Conservation (phyloP, 2,329 filamentous ascomycete species). For the Colletotrichum sp. region DNA sequence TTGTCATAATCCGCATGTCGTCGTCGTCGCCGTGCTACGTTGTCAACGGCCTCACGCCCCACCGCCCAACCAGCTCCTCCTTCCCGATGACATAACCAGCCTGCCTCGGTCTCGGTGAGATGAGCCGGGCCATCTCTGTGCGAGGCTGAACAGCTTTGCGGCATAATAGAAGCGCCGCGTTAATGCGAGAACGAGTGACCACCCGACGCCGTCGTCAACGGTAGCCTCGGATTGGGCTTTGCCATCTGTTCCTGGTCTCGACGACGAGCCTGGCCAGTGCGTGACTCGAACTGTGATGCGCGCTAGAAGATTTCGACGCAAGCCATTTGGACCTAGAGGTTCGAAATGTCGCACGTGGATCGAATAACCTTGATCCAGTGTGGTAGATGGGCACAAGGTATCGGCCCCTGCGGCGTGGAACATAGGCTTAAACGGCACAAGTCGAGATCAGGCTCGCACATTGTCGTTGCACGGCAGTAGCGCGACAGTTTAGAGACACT, state of each 20-base stretch:
- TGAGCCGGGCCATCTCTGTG: background rate
- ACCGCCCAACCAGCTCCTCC: background rate
- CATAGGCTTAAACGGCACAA: background rate
- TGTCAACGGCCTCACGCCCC: background rate
- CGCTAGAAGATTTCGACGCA: background rate
- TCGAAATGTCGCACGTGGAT: background rate
- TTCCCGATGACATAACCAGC: background rate
- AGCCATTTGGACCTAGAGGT: background rate
- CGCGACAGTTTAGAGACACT: background rate
- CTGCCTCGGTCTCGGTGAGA: background rate
- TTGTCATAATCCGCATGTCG: constrained; percentile 1
- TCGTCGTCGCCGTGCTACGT: background rate
- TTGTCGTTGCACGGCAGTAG: background rate
- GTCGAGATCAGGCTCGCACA: background rate
- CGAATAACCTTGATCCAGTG: background rate
- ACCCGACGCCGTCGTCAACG: background rate
- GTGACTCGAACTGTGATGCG: background rate
- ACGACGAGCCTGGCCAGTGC: background rate
- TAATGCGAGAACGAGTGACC: background rate
- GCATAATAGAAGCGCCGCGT: background rate
- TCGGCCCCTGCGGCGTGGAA: background rate
- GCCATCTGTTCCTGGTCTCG: background rate
- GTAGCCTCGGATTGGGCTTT: background rate
- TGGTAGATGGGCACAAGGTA: background rate
- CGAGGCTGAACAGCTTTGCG: background rate